These are phyloP conservation scores for Nasturtium officinale DNA, from an alignment of 345 rosid species.

Conservation along the genomic window DNA sequence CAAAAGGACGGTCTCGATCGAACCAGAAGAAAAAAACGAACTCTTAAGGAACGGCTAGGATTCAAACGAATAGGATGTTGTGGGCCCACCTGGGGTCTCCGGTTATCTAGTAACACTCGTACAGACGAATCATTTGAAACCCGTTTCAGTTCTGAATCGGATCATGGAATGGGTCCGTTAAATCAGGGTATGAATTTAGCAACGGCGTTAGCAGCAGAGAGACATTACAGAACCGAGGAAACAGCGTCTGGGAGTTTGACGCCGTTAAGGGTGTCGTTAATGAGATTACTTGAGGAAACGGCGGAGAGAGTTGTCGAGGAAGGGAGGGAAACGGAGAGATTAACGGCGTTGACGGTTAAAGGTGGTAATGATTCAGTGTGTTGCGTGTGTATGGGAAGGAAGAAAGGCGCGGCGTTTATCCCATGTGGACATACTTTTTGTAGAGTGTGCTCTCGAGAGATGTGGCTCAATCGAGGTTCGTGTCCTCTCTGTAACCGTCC, in stretches of 20 bases:
- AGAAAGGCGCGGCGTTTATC: constrained; percentile 71
- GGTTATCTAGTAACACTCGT: constrained; percentile 43
- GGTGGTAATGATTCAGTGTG: constrained; percentile 57
- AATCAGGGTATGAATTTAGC: constrained; percentile 75
- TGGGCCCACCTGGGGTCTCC: constrained; percentile 61
- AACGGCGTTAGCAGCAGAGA: constrained; percentile 80
- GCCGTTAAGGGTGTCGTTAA: constrained; percentile 61
- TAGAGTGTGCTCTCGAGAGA: constrained; percentile 69
- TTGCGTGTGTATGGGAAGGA: constrained; percentile 76
- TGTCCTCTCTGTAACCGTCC: constrained; percentile 77
- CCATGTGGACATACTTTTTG: constrained; percentile 84
- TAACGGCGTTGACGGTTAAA: constrained; percentile 29
- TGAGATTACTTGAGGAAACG: constrained; percentile 72
- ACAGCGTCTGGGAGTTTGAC: constrained; percentile 25
- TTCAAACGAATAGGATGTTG: constrained; percentile 67
- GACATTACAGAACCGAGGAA: constrained; percentile 47
- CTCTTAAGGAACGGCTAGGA: constrained; percentile 67
- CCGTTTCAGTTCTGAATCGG: constrained; percentile 12
- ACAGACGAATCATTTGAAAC: constrained; percentile 35
- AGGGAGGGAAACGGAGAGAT: constrained; percentile 29
- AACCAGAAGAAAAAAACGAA: constrained; percentile 49
- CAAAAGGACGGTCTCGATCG: constrained; percentile 55
- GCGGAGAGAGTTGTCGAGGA: constrained; percentile 44
- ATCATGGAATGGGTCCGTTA: constrained; percentile 37
- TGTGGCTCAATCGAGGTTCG: constrained; percentile 69